Percentiles rank a stretch among this genome's conserved stretches.
phyloP scores from a whole-genome alignment of 257 asterid genomes.

The Primulina tabacum region DNA sequence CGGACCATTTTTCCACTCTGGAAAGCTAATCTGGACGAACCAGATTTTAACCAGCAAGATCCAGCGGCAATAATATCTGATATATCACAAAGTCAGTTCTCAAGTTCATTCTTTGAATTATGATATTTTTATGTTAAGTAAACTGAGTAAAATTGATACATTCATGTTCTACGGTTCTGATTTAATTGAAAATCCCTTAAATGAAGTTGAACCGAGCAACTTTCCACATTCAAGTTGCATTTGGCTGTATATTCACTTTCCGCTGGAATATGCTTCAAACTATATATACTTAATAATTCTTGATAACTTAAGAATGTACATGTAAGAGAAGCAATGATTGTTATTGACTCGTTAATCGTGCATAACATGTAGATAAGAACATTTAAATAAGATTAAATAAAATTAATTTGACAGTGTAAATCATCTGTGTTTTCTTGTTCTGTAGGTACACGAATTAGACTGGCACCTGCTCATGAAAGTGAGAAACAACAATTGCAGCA shows the following conservation, averaged over 20 bases:
- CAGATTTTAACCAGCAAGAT: constrained; percentile 67
- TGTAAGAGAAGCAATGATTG: constrained; percentile 10
- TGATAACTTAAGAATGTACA: constrained; percentile 7
- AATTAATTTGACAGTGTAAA: constrained; percentile 14
- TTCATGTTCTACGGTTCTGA: background rate
- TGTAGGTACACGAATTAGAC: constrained; percentile 65
- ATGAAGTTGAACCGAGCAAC: constrained; percentile 9
- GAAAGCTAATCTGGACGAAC: constrained; percentile 92
- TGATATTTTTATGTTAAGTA: background rate
- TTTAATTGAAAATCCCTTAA: constrained; percentile 1
- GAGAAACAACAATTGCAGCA: constrained; percentile 66
- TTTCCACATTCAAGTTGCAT: constrained; percentile 10
- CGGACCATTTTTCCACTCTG: constrained; percentile 76
- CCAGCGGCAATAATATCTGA: constrained; percentile 65
- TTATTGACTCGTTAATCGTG: constrained; percentile 1
- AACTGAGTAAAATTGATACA: constrained; percentile 14
- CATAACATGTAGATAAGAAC: background rate
- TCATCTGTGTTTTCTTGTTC: constrained; percentile 21
- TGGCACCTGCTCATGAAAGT: constrained; percentile 56
- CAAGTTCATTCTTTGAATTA: constrained; percentile 16
- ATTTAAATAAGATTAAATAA: background rate
- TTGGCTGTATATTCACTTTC: background rate
- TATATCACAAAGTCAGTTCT: constrained; percentile 62
- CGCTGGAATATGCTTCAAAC: background rate
- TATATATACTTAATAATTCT: background rate